phyloP scores from a whole-genome alignment of 2,329 filamentous ascomycete genomes.

The Paradendryphiella salina region DNA sequence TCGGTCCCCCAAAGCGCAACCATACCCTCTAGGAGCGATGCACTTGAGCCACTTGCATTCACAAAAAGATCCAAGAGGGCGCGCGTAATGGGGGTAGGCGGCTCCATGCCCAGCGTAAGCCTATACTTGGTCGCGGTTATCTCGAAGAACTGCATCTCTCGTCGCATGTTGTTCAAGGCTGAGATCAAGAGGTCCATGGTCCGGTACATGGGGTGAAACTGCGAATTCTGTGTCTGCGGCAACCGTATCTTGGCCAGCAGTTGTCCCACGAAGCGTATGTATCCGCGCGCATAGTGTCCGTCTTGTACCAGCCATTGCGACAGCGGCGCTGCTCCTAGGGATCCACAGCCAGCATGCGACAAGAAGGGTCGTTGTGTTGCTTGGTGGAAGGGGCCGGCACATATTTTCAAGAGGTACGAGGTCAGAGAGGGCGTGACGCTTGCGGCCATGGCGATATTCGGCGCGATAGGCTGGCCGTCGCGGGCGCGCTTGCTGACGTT shows the following conservation, averaged over 20 bases:
- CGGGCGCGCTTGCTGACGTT: conserved; percentile 45
- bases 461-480: conserved; percentile 45
- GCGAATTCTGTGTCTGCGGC: conserved; percentile 50
- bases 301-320: conserved; percentile 73
- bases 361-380: conserved; percentile 72
- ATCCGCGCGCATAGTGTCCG: conserved; percentile 70
- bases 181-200: conserved; percentile 66
- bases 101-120: conserved; percentile 55
- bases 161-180: conserved; percentile 66
- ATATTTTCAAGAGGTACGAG: conserved; percentile 58
- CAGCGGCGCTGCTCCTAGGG: conserved; percentile 59
- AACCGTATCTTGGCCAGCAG: conserved; percentile 65
- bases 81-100: conserved; percentile 55
- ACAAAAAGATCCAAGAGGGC: conserved; percentile 64
- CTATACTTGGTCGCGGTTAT: conserved; percentile 64
- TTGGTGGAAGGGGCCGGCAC: conserved; percentile 52
- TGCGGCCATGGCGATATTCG: conserved; percentile 27
- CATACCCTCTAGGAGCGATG: conserved; percentile 66
- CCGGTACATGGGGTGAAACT: conserved; percentile 57
- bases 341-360: conserved; percentile 64
- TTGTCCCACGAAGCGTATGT: conserved; percentile 68
- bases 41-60: conserved; percentile 56
- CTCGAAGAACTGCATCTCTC: conserved; percentile 70
- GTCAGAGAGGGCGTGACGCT: conserved; percentile 57
- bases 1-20: conserved; percentile 80